A percentile compares a stretch with the other conserved stretches of the same genome.
Evolutionary conservation across 352 stramenopile species (phyloP).

Genomic region (Phytopythium litorale): DNA sequence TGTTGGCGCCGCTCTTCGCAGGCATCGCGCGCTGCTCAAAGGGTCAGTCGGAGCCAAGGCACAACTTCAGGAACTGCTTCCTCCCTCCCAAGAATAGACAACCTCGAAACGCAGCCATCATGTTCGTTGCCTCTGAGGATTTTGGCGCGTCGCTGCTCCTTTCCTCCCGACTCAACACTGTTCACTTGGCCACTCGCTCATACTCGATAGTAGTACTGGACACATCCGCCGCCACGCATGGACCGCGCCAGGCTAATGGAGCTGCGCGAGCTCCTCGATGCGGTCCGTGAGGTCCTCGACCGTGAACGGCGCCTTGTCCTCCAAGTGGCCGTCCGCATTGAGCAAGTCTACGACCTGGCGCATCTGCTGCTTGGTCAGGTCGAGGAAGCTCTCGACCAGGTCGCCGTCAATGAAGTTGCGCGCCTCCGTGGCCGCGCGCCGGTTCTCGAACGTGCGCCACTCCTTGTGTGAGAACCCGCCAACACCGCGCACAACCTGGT

Average conservation of each 20-base stretch:
- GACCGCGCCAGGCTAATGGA: constrained; percentile 37
- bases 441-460: constrained; percentile 92
- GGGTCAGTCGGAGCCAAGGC: background rate
- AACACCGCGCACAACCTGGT: constrained; percentile 87
- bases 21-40: background rate
- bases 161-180: background rate
- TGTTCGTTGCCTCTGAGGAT: background rate
- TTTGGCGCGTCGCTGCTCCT: background rate
- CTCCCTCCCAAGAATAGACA: background rate
- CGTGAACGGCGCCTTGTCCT: constrained; percentile 52
- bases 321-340: constrained; percentile 85
- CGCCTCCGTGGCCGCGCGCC: constrained; percentile 74
- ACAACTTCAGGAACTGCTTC: background rate
- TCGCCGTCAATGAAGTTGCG: constrained; percentile 96
- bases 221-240: background rate
- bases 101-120: background rate
- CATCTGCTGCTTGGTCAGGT: constrained; percentile 90
- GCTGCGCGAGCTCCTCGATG: constrained; percentile 75
- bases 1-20: background rate
- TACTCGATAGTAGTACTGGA: background rate
- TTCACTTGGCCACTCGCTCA: background rate
- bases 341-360: constrained; percentile 88
- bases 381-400: constrained; percentile 93
- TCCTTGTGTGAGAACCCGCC: constrained; percentile 92
- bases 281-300: constrained; percentile 63